Percentiles rank a stretch among this genome's conserved stretches.
These are phyloP conservation scores for Chenopodium album DNA, from an alignment of 148 eudicot species.

Conservation along the genomic window DNA sequence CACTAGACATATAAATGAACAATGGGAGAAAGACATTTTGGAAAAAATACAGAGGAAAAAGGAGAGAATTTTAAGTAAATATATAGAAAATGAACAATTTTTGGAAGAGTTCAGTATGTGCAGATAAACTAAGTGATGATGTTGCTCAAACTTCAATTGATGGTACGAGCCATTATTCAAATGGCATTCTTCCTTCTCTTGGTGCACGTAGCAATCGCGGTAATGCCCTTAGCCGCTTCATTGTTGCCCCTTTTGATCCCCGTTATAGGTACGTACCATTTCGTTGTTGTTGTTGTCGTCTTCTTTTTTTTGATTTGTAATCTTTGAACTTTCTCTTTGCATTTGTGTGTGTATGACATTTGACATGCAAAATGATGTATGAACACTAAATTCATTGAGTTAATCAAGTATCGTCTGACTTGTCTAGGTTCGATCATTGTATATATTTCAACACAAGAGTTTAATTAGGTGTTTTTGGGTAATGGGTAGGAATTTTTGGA, in stretches of 20 bases:
- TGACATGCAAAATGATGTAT: background rate
- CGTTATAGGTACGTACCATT: slow-evolving; percentile 54
- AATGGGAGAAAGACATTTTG: too few relatives aligned
- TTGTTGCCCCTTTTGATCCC: slow-evolving; percentile 51
- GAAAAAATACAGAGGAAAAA: too few relatives aligned
- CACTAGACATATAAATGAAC: too few relatives aligned
- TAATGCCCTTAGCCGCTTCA: slow-evolving; percentile 37
- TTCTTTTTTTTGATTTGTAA: background rate
- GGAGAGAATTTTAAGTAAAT: background rate
- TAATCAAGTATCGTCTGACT: background rate
- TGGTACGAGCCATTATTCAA: slow-evolving; percentile 40
- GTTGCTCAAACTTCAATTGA: slow-evolving; percentile 20
- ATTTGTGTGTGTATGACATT: too few relatives aligned
- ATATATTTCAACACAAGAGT: too few relatives aligned
- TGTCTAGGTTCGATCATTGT: background rate
- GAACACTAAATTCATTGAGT: background rate
- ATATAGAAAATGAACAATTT: background rate
- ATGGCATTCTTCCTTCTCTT: slow-evolving; percentile 65
- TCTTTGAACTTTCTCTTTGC: background rate
- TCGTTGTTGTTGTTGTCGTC: background rate
- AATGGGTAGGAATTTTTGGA: background rate
- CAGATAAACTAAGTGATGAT: background rate
- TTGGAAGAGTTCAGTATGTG: slow-evolving; percentile 12
- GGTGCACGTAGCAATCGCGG: slow-evolving; percentile 52
- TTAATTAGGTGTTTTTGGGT: background rate